Base-by-base conservation (phyloP, 345 rosid species). In the Ceriops decandra region DNA sequence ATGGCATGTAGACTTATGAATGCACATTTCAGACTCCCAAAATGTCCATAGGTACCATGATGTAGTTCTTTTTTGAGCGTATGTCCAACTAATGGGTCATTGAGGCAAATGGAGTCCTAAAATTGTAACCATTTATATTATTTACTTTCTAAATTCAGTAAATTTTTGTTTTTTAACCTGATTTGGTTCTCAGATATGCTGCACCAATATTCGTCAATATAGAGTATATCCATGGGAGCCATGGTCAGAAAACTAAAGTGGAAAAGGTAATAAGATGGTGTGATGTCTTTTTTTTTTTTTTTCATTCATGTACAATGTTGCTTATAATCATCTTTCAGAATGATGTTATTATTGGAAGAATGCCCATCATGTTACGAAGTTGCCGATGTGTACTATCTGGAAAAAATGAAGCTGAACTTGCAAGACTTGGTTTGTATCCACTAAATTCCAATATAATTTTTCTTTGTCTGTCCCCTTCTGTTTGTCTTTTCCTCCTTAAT, bases 291-390 rank as follows among this genome's bases (percentile, higher is more conserved):
- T 9, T 53, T 24, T 21, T 24, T n/a, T 53, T 16, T 7, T 21
- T 53, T 20, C 1, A 4, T 53, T 53, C 26, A 53, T 52, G 54
- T 38, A 2, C 46, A 9, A 68, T 63, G 49, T 68, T 52, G 47
- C 38, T 57, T 21, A 2, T 65, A 64, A 27, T 72, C 64, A 16
- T 77, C 56, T 67, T 81, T 80, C 83, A 93, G 98, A 74, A 81
- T 57, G 74, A 83, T 62, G 83, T 91, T 58, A 53, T 68, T 42
- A 91, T 93, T 49, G 98, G 95, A 74, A 91, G 84, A 78, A 83
- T 93, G 90, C 98, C 98, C 60, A 79, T 91, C 74, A 93, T 93
- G 98, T 72, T 93, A 74, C 84, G 95, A 64, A 89, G 97, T 79
- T 70, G 88, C 70, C 72, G 90, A 72, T 93, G 98, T 79, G 82